Base-by-base conservation (phyloP, 129 eudicot genomes). In the Tagetes patula region DNA sequence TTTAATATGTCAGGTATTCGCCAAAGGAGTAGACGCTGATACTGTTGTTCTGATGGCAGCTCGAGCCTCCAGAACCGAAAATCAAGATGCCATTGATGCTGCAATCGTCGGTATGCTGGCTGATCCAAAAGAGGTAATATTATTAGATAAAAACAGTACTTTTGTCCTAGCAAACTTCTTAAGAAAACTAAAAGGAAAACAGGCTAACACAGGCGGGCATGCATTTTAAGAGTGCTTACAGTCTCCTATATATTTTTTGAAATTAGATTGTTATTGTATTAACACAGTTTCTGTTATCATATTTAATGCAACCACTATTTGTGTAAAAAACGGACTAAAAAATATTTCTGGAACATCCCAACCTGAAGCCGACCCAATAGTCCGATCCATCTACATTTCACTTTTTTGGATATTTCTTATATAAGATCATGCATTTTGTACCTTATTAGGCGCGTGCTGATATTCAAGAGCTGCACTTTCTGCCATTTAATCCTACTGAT, bases 81-180 rank as follows among this genome's bases (percentile, higher is more conserved):
- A 94, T 82, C 99, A 94, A 77, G 99, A 94, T 79, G 99, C 99
- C 12, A 94, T 94, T 2, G 99, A 94, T 80, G 84, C 91, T 79
- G 99, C 99, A 71, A 94, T 94, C 39, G 99, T 94, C 60, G 90
- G 89, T 73, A 88, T 85, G 97, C 80, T 94, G 79, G 97, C 99
- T 80, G 99, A 94, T 82, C 99, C 99, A 3, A 90, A 94, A 82
- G 97, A 94, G 99, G 99, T 90, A 67, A 11, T 27, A 38, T 66
- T 10, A 39, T 75, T 62, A 5, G 6, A 32, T 11, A 48, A 2
- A 63, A 48, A 46, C 64, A 37, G 38, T 70, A 6, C 36, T 3
- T 45, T 13, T 13, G 37, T 30, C 3, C n/a, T 9, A 48, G 50
- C 70, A 42, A 41, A 8, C 5, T 10, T 49, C 12, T 53, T 27